A percentile compares a stretch with the other conserved stretches of the same genome.
phyloP scores from a whole-genome alignment of 169 alveolate species.

The Theileria parva region DNA sequence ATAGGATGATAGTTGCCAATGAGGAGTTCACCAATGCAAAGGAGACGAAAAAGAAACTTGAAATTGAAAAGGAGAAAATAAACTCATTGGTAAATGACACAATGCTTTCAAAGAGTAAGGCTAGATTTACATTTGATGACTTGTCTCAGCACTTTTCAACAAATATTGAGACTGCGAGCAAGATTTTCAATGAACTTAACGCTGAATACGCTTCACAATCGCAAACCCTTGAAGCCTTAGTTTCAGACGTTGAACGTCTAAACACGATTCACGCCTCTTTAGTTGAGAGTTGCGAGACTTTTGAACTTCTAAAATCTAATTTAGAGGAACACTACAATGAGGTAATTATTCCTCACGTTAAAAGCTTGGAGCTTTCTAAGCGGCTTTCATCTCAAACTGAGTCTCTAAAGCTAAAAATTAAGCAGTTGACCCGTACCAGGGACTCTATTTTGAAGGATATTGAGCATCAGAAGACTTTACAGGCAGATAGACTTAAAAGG shows the following conservation, averaged over 20 bases:
- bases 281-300: not conserved
- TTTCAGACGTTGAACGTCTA: conserved; percentile 9
- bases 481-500: conserved; percentile 30
- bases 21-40: conserved; percentile 42
- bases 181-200: conserved; percentile 25
- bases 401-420: conserved; percentile 25
- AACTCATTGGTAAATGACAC: conserved; percentile 31
- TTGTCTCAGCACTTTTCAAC: conserved; percentile 41
- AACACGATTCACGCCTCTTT: not conserved
- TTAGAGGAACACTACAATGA: conserved; percentile 40
- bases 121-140: conserved; percentile 28
- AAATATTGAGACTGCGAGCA: conserved; percentile 38
- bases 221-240: conserved; percentile 18
- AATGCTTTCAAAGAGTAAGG: conserved; percentile 37
- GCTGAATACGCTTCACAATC: conserved; percentile 10
- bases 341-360: conserved; percentile 49
- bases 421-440: conserved; percentile 14
- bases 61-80: conserved; percentile 28
- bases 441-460: conserved; percentile 14
- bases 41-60: conserved; percentile 44
- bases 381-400: conserved; percentile 16
- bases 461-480: conserved; percentile 1
- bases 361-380: conserved; percentile 17
- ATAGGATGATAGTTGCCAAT: conserved; percentile 32
- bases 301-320: conserved; percentile 26